Percentiles rank a stretch among this genome's conserved stretches.
These are phyloP conservation scores for Gastrodia elata DNA, from an alignment of 106 monocot genomes.

Conservation along the genomic window DNA sequence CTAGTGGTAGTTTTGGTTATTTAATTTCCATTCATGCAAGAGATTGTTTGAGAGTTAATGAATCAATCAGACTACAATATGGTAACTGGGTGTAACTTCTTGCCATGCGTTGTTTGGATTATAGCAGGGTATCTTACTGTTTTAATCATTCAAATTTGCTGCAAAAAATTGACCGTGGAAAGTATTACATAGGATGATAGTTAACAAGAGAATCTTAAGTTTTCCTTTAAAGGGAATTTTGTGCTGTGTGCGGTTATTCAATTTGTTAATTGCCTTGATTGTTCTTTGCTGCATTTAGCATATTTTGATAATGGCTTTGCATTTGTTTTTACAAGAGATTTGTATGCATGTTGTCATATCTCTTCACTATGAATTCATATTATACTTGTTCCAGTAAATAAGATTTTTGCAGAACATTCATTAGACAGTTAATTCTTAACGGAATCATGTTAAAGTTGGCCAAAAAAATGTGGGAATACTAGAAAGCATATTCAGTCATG, in stretches of 20 bases:
- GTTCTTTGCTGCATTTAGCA: background rate
- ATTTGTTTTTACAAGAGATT: background rate
- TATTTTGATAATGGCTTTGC: background rate
- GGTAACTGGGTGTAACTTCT: background rate
- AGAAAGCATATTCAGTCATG: no score
- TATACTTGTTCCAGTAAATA: background rate
- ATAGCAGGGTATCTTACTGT: background rate
- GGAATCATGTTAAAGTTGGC: background rate
- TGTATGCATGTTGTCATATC: background rate
- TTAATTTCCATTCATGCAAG: no score
- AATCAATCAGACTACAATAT: background rate
- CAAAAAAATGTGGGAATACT: background rate
- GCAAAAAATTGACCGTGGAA: background rate
- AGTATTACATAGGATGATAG: background rate
- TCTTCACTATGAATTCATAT: background rate
- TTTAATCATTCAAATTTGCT: background rate
- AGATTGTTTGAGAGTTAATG: no score
- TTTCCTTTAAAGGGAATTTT: background rate
- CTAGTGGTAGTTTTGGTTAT: background rate
- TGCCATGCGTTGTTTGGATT: background rate
- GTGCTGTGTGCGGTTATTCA: background rate
- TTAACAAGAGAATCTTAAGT: background rate
- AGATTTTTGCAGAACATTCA: background rate
- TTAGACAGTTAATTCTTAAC: background rate
- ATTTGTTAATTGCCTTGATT: background rate